These are phyloP conservation scores for Aspergillus piperis DNA, from an alignment of 2,329 filamentous ascomycete species.

Conservation along the genomic window DNA sequence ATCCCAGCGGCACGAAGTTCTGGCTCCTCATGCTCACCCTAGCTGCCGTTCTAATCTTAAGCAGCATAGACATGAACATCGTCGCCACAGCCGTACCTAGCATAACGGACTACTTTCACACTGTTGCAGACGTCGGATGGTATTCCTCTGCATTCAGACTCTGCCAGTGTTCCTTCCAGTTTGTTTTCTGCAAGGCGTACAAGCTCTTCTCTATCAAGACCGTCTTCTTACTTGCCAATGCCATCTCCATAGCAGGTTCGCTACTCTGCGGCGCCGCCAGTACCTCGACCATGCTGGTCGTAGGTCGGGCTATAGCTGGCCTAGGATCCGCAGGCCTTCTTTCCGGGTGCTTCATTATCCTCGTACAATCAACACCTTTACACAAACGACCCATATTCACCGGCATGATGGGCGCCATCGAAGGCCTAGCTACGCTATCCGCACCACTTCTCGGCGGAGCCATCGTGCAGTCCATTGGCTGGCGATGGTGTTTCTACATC, in stretches of 20 bases:
- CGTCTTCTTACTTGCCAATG: conserved; percentile 25
- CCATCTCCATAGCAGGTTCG: conserved; percentile 23
- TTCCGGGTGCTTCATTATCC: conserved; percentile 22
- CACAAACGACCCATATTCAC: conserved; percentile 29
- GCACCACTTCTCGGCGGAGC: conserved; percentile 39
- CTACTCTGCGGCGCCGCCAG: conserved; percentile 23
- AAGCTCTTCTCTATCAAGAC: conserved; percentile 34
- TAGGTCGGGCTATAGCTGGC: conserved; percentile 35
- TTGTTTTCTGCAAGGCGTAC: conserved; percentile 31
- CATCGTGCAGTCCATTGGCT: conserved; percentile 35
- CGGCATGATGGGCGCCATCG: conserved; percentile 27
- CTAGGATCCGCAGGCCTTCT: conserved; percentile 23
- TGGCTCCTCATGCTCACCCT: conserved; percentile 26
- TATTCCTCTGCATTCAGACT: conserved; percentile 30
- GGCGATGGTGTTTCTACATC: conserved; percentile 44
- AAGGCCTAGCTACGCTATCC: conserved; percentile 28
- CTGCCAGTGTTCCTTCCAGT: conserved; percentile 25
- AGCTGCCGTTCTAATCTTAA: conserved; percentile 29
- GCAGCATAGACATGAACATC: conserved; percentile 35
- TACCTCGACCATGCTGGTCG: conserved; percentile 26
- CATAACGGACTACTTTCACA: conserved; percentile 32
- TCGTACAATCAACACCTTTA: conserved; percentile 25
- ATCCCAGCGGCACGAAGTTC: conserved; percentile 19
- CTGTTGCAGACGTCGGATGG: conserved; percentile 32
- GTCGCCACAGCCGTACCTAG: conserved; percentile 36